Conservation (phyloP, 345 rosid genomes). For the Citrus inodora region DNA sequence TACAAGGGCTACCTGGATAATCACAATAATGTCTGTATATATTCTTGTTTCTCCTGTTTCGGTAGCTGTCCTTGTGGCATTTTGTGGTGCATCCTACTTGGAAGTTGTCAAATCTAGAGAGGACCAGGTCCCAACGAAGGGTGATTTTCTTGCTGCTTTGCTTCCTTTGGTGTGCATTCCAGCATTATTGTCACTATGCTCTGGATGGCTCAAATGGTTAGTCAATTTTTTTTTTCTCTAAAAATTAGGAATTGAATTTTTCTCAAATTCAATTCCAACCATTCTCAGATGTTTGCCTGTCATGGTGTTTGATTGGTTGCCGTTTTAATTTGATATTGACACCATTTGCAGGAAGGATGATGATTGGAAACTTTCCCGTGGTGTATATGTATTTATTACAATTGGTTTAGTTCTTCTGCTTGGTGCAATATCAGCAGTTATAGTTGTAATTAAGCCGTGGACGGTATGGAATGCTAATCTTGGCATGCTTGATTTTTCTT, state of each 20-base stretch:
- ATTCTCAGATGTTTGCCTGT: neutral
- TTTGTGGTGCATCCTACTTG: slow-evolving; percentile 86
- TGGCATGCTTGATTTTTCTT: slow-evolving; percentile 6
- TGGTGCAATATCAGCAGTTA: slow-evolving; percentile 90
- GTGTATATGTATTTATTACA: slow-evolving; percentile 72
- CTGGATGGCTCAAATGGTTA: slow-evolving; percentile 95
- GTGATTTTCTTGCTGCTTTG: slow-evolving; percentile 93
- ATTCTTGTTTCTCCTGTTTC: slow-evolving; percentile 27
- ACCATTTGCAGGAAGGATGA: slow-evolving; percentile 89
- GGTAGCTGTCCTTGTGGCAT: slow-evolving; percentile 88
- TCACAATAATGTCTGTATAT: neutral
- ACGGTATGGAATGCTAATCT: slow-evolving; percentile 55
- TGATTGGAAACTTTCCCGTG: slow-evolving; percentile 90
- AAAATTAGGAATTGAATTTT: slow-evolving; percentile 9
- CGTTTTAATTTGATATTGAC: slow-evolving; percentile 17
- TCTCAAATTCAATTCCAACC: slow-evolving; percentile 1
- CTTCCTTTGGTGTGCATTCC: slow-evolving; percentile 97
- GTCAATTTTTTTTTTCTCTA: slow-evolving; percentile 21
- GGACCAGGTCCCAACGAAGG: slow-evolving; percentile 75
- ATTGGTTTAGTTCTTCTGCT: slow-evolving; percentile 93
- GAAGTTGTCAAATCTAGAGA: slow-evolving; percentile 89
- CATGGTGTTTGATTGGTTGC: slow-evolving; percentile 2
- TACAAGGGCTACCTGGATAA: slow-evolving; percentile 10
- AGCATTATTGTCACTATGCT: slow-evolving; percentile 77
- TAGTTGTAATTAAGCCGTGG: slow-evolving; percentile 80